Base-by-base conservation (phyloP, 2,329 filamentous ascomycete genomes). In the Chaetomium olivaceum region DNA sequence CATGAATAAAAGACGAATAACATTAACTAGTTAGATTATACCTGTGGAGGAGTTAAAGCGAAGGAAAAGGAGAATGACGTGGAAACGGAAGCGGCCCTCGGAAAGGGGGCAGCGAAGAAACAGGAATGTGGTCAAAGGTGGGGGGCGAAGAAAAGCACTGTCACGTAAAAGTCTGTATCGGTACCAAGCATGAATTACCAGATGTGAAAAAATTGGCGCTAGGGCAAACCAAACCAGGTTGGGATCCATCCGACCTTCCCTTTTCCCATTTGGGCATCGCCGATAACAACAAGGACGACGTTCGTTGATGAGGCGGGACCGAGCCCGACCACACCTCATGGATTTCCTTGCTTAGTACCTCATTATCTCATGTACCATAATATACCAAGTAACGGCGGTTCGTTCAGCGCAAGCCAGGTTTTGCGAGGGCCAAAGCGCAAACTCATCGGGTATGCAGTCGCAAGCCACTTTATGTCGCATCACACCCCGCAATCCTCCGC, bases 201-300 rank as follows among this genome's bases (percentile, higher is more conserved):
- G 14, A 39, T 19, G 48, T 12, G 9, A 21, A 25, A 25, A 51
- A 51, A 25, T 4, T 51, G 1, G 48, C 48, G 48, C 48, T 21
- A 11, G 19, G n/a, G 23, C 21, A 16, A 25, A 23, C 6, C 8
- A 25, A 33, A 11, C 27, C 52, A 36, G 52, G 52, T 21, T 29
- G 25, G 31, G 31, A 16, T 25, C 12, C 29, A 4, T 14, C 27
- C 33, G 11, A 57, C 7, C n/a, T 57, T 39, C 54, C 54, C 11
- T 8, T 57, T 58, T 23, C 57, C 36, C n/a, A 21, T 58, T 58
- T 48, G 57, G 57, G 57, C 57, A 58, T 31, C 27, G n/a, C 5
- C 16, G 3, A 57, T 16, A n/a, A 25, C 36, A 58, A 27, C 21
- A 25, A 16, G 6, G 16, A 31, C 16, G 51, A 7, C 19, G 43